Evolutionary conservation across 2,329 filamentous ascomycete genomes (phyloP), one percentile per base, ranked within the genome.

Genomic region (Fusarium armeniacum): DNA sequence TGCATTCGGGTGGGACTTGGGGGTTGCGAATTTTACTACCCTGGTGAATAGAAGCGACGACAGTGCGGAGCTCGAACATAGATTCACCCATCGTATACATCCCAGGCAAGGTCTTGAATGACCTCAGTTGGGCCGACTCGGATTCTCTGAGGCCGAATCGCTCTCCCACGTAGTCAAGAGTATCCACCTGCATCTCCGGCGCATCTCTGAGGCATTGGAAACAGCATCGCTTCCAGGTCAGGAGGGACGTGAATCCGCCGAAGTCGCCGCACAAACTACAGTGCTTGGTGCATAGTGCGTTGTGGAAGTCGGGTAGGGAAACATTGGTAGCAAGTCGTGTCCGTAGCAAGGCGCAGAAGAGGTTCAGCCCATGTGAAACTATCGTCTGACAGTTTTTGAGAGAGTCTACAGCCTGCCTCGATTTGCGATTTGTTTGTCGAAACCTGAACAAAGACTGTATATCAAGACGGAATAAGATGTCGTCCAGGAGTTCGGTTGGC

Each of bases 321-420:
- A 77, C 33, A 36, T 13, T 13, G 28, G 15, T 47, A 28, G 77
- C 76, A 51, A 76, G 59, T 51, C 58, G 32, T 58, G 77, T 80
- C 65, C 73, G 73, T 56, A 80, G 53, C 41, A 80, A 64, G 47
- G 78, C 76, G 64, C 75, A 78, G 56, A 81, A 30, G 43, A 77
- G 70, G 60, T 80, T 74, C 0, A 80, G 66, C 49, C 75, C 75
- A 54, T 77, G 66, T 9, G 59, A 67, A 32, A 65, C 60, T 5
- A 76, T 61, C 13, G 69, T 46, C 15, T 67, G 73, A 65, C 80
- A 80, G 56, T 78, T 52, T 15, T 61, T 66, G 5, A 79, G 59
- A 51, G 70, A 74, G 58, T 76, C 65, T 35, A 78, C 71, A 10
- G 28, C 50, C 22, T 76, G 53, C 70, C 76, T 75, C 22, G 71